Evolutionary conservation across 75 land plant species (phyloP), one percentile per base, ranked within the genome.

Genomic region (Adiantum capillusveneris): DNA sequence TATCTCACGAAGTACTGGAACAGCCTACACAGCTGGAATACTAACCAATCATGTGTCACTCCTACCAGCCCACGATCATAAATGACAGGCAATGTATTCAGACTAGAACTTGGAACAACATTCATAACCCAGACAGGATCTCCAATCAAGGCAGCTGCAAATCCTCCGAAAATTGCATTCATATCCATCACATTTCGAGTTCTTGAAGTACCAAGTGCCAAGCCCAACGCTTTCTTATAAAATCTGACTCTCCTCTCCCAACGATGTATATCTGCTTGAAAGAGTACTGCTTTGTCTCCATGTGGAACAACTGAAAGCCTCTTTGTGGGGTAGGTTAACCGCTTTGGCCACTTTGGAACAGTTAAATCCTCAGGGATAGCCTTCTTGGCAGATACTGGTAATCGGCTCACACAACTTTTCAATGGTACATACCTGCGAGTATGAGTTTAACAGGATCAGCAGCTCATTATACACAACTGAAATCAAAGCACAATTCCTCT

Each of bases 101-200:
- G 64, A 36, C 70, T 75, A 43, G 39, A 66, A 31, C 77, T 55
- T 64, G 97, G 97, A 51, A 87, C 82, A 55, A 91, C 88, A 63
- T 91, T 91, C 97, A 91, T 91, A 20, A 91, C 93, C 97, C 97
- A 91, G 17, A 91, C 84, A 70, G 88, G 88, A 45, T 84, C 88
- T 30, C 78, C 61, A 20, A 53, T 20, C 14, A 91, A 26, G 27
- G 85, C 78, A 50, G 97, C 88, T 29, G 93, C 97, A 82, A 91
- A 91, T 21, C 93, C 88, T 25, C 93, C 97, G 71, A 84, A 80
- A 31, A 79, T 64, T 55, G 97, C 97, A 75, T 87, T 91, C 97
- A 91, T 91, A 66, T 91, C 97, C 83, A 91, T 80, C 6, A 91
- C 53, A 62, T 91, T 91, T 49, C 93, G 80, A 21, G 72, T 19